Evolutionary conservation across 495 filamentous ascomycete species (phyloP).

Genomic region (Aspergillus wentii): DNA sequence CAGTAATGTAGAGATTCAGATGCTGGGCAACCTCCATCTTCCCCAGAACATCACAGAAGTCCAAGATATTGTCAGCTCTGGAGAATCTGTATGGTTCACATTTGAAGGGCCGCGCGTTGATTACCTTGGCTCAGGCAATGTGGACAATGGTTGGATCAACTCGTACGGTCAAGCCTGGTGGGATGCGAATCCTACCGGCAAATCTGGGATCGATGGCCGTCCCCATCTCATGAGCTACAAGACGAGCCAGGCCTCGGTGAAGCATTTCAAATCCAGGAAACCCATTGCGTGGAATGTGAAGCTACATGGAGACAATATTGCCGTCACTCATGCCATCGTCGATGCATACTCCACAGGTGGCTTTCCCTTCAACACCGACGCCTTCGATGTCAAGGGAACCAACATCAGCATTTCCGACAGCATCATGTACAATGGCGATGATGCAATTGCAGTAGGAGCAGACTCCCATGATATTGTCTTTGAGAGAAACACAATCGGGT

Average conservation of each 20-base stretch:
- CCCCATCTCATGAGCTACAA: conserved; percentile 37
- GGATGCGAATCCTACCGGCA: conserved; percentile 34
- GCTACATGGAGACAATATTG: conserved; percentile 29
- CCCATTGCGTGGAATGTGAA: conserved; percentile 41
- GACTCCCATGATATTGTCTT: conserved; percentile 34
- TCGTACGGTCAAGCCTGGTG: conserved; percentile 43
- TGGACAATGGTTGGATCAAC: conserved; percentile 37
- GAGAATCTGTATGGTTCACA: conserved; percentile 26
- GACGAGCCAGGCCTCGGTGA: conserved; percentile 26
- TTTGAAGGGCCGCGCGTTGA: conserved; percentile 28
- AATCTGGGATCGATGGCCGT: conserved; percentile 26
- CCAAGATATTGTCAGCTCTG: conserved; percentile 25
- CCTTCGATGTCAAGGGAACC: conserved; percentile 33
- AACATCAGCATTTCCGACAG: conserved; percentile 31
- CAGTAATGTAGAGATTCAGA: conserved; percentile 34
- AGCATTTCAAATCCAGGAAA: conserved; percentile 36
- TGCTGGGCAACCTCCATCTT: conserved; percentile 37
- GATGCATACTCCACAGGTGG: conserved; percentile 34
- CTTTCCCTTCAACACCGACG: conserved; percentile 44
- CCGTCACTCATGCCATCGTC: conserved; percentile 31
- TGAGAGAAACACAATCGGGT: conserved; percentile 30
- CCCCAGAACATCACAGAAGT: conserved; percentile 30
- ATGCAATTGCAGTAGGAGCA: conserved; percentile 33
- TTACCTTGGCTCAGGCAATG: conserved; percentile 24
- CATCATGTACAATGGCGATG: conserved; percentile 40